These are phyloP conservation scores for Arthrobotrys sinensis DNA, from an alignment of 2,329 filamentous ascomycete genomes.

Conservation along the genomic window DNA sequence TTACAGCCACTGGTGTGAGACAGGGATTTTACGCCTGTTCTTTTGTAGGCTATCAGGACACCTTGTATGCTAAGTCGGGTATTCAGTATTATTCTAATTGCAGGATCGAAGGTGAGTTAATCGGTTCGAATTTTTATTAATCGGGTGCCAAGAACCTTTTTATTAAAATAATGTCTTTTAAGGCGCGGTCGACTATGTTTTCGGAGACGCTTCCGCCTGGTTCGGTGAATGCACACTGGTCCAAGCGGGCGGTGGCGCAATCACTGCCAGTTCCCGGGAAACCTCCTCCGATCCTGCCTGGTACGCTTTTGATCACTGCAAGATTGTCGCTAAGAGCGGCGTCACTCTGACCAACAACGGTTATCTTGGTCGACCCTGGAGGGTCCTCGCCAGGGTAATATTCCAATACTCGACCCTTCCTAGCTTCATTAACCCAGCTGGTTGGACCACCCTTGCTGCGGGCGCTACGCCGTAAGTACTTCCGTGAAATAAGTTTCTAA, in stretches of 20 bases:
- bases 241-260: slow-evolving; percentile 65
- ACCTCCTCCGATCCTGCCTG: slow-evolving; percentile 63
- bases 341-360: slow-evolving; percentile 63
- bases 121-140: not conserved
- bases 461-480: slow-evolving; percentile 64
- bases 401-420: slow-evolving; percentile 65
- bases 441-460: slow-evolving; percentile 66
- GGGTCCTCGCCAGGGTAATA: slow-evolving; percentile 66
- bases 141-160: slow-evolving; percentile 1
- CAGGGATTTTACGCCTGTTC: slow-evolving; percentile 67
- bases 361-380: slow-evolving; percentile 67
- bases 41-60: slow-evolving; percentile 67
- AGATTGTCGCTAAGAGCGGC: slow-evolving; percentile 62
- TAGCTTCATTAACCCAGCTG: slow-evolving; percentile 65
- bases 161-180: not conserved
- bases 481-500: not conserved
- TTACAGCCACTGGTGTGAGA: slow-evolving; percentile 64
- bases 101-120: slow-evolving; percentile 64
- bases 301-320: slow-evolving; percentile 66
- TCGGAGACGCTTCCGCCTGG: slow-evolving; percentile 65
- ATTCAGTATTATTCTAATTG: slow-evolving; percentile 66
- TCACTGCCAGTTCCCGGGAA: slow-evolving; percentile 66
- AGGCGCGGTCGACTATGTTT: slow-evolving; percentile 67
- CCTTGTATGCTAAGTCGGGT: slow-evolving; percentile 66
- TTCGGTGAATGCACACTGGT: slow-evolving; percentile 66